A percentile compares a stretch with the other conserved stretches of the same genome.
Conservation (phyloP, 2,329 filamentous ascomycete genomes). For the Alternaria dauci region DNA sequence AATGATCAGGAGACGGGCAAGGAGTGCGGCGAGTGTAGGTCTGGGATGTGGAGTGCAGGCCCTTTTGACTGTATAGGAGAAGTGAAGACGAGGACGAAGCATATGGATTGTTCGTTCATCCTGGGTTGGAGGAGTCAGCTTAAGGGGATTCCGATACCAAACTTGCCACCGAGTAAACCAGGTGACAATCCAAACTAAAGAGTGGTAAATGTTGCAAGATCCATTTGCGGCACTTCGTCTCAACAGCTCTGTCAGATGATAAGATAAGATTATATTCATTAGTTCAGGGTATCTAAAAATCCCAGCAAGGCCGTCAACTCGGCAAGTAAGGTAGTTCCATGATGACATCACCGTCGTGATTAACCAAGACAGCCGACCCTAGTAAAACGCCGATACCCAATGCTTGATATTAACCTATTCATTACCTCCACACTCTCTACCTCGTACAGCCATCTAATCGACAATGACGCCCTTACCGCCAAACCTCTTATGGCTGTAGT, state of each 20-base stretch:
- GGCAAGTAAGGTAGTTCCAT: background rate
- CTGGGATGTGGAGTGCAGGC: conserved; percentile 9
- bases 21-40: conserved; percentile 30
- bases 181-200: background rate
- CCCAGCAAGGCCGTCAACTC: background rate
- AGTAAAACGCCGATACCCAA: background rate
- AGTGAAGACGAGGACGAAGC: conserved; percentile 9
- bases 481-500: conserved; percentile 12
- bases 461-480: conserved; percentile 29
- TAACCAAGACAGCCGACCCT: background rate
- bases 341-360: background rate
- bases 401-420: background rate
- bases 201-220: background rate
- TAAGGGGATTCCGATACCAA: background rate
- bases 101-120: conserved; percentile 25
- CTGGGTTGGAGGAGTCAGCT: conserved; percentile 14
- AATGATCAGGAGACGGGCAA: conserved; percentile 21
- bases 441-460: conserved; percentile 8
- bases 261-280: background rate
- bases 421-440: background rate
- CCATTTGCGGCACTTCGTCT: background rate
- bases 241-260: background rate
- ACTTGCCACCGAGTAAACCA: background rate
- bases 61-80: conserved; percentile 1
- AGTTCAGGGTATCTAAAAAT: background rate